Conservation (phyloP, 371 early-diverging fungal species). For the Smittium culicis region DNA sequence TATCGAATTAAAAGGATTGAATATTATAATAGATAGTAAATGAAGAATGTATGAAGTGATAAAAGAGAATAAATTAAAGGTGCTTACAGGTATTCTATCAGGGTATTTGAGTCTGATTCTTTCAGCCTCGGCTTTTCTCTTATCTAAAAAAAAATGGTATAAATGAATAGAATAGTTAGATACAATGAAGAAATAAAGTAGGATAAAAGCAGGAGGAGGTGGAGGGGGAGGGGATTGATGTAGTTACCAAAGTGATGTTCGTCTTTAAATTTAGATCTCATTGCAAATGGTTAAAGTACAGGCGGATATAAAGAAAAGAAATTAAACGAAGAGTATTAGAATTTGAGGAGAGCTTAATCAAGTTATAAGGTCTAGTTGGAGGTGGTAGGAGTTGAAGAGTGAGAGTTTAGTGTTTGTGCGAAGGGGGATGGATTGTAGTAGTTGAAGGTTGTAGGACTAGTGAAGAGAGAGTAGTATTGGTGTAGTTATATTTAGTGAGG, state of each 20-base stretch:
- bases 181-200: background rate
- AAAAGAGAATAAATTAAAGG: background rate
- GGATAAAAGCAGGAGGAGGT: background rate
- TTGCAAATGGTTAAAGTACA: constrained; percentile 22
- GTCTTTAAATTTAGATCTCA: constrained; percentile 90
- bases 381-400: too few species aligned
- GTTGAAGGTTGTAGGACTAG: too few species aligned
- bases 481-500: too few species aligned
- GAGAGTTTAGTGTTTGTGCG: too few species aligned
- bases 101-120: constrained; percentile 93
- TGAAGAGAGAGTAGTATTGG: background rate
- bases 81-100: constrained; percentile 81
- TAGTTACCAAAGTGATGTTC: constrained; percentile 84
- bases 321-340: too few species aligned
- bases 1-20: constrained; percentile 4
- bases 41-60: background rate
- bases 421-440: too few species aligned
- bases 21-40: background rate
- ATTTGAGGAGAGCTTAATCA: too few species aligned
- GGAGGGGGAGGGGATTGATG: background rate
- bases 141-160: constrained; percentile 46
- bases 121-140: constrained; percentile 90
- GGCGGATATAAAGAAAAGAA: too few species aligned
- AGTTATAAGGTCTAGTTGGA: too few species aligned
- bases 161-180: constrained; percentile 1